Conservation (phyloP, 2,329 filamentous ascomycete genomes). For the Botrytis byssoidea region DNA sequence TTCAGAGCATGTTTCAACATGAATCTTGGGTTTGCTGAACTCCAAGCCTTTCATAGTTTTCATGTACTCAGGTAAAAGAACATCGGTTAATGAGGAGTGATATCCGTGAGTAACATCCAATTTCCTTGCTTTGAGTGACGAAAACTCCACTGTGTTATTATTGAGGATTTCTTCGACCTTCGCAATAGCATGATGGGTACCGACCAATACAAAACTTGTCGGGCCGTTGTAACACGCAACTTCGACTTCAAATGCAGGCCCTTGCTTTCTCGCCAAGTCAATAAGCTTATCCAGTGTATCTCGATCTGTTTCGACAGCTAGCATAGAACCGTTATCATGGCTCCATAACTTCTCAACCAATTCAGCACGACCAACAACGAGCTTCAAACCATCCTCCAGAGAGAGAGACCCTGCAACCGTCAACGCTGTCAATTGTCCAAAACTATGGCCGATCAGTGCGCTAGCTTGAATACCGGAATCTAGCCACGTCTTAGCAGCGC, state of each 20-base stretch:
- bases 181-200: not conserved
- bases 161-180: not conserved
- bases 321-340: not conserved
- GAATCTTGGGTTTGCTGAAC: not conserved
- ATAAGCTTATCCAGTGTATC: not conserved
- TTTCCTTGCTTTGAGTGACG: not conserved
- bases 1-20: not conserved
- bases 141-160: not conserved
- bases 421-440: not conserved
- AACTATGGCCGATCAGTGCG: not conserved
- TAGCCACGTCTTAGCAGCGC: slow-evolving; percentile 27
- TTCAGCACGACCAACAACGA: not conserved
- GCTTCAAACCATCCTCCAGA: not conserved
- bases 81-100: not conserved
- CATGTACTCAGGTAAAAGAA: not conserved
- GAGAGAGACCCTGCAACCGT: not conserved
- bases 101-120: not conserved
- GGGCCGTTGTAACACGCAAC: not conserved
- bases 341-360: not conserved
- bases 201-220: not conserved
- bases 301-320: not conserved
- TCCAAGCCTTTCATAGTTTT: not conserved
- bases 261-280: not conserved
- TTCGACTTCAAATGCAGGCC: not conserved
- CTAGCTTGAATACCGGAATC: slow-evolving; percentile 23